Conservation (phyloP, 106 monocot species). For the Ottelia alismoides region DNA sequence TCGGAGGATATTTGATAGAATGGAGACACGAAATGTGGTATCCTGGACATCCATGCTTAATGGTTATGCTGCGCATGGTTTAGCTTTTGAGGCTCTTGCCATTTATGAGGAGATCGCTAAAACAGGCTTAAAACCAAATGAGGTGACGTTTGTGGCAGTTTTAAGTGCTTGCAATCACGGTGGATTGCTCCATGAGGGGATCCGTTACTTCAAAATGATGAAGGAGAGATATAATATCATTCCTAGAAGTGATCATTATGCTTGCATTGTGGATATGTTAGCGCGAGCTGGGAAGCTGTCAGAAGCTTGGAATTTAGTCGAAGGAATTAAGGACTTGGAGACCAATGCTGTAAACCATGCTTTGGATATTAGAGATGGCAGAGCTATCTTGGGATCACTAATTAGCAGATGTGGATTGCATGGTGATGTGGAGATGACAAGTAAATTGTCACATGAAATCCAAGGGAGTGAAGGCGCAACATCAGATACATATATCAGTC, state of each 20-base stretch:
- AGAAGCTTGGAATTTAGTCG: slow-evolving; percentile 28
- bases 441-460: slow-evolving; percentile 22
- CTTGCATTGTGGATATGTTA: slow-evolving; percentile 50
- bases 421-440: slow-evolving; percentile 27
- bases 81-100: slow-evolving; percentile 27
- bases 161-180: slow-evolving; percentile 46
- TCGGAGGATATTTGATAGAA: slow-evolving; percentile 32
- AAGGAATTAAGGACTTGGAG: slow-evolving; percentile 9
- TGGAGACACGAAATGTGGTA: slow-evolving; percentile 29
- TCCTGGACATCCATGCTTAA: too few relatives aligned
- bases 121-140: slow-evolving; percentile 31
- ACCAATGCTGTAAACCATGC: not conserved
- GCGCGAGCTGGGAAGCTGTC: slow-evolving; percentile 33
- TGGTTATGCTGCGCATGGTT: slow-evolving; percentile 39
- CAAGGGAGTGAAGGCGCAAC: slow-evolving; percentile 11
- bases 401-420: slow-evolving; percentile 36
- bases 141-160: slow-evolving; percentile 41
- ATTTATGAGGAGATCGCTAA: slow-evolving; percentile 29
- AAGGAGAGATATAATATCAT: slow-evolving; percentile 22
- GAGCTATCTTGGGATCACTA: slow-evolving; percentile 29
- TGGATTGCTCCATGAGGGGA: slow-evolving; percentile 36
- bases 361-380: not conserved
- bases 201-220: slow-evolving; percentile 39
- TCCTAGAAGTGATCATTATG: slow-evolving; percentile 28
- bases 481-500: slow-evolving; percentile 29